Percentiles rank a stretch among this genome's conserved stretches.
phyloP scores from a whole-genome alignment of 2,329 filamentous ascomycete species.

The Cladophialophora carrionii region DNA sequence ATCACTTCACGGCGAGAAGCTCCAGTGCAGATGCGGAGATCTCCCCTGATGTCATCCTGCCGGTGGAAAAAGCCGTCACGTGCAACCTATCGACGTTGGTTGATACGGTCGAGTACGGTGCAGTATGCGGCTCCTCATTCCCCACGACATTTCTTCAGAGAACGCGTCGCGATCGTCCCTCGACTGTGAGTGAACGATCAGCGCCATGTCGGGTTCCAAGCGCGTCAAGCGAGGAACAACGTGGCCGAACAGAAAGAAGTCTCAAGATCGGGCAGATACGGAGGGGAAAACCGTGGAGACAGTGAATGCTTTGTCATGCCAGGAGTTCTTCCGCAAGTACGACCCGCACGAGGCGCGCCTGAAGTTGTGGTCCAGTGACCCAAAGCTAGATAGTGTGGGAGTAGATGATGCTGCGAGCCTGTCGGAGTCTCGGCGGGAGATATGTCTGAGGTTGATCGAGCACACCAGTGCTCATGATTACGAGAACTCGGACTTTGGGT shows the following conservation, averaged over 20 bases:
- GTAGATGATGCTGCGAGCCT: neutral
- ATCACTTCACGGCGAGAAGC: slow-evolving; percentile 8
- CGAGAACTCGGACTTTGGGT: slow-evolving; percentile 56
- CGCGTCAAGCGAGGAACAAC: neutral
- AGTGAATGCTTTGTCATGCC: slow-evolving; percentile 47
- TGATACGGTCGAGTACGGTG: neutral
- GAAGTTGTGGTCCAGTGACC: slow-evolving; percentile 24
- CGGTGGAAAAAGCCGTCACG: neutral
- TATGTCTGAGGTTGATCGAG: slow-evolving; percentile 58
- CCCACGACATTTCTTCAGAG: slow-evolving; percentile 14
- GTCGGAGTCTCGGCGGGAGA: slow-evolving; percentile 38
- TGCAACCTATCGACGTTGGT: neutral
- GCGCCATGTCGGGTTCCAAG: slow-evolving; percentile 2
- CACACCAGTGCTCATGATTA: slow-evolving; percentile 60
- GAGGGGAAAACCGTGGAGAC: slow-evolving; percentile 45
- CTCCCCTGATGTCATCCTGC: slow-evolving; percentile 12
- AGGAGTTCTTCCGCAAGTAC: slow-evolving; percentile 47
- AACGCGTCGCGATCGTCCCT: neutral
- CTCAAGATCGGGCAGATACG: slow-evolving; percentile 10
- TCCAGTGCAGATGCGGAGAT: slow-evolving; percentile 7
- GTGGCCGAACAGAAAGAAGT: neutral
- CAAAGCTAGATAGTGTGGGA: slow-evolving; percentile 5
- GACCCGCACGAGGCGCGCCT: slow-evolving; percentile 36
- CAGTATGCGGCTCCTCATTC: neutral
- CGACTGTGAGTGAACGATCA: neutral